Evolutionary conservation across 495 filamentous ascomycete species (phyloP), one percentile per base, ranked within the genome.

Genomic region (Achaetomiella virescens): DNA sequence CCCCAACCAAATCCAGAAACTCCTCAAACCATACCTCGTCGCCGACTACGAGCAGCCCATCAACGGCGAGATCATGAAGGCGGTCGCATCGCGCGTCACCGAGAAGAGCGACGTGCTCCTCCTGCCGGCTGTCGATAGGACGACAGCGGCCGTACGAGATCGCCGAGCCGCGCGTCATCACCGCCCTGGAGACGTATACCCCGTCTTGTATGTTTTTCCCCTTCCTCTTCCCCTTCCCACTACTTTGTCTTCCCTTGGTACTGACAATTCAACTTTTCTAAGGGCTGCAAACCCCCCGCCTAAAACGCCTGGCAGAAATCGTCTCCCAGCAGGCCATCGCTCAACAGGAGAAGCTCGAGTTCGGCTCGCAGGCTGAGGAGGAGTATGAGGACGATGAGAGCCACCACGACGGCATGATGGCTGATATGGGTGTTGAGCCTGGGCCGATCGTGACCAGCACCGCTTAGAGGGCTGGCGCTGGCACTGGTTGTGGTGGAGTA

Each of bases 41-140:
- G 95, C 95, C 20, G 95, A 99, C 73, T 99, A 99, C 70, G 95
- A 99, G 72, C 92, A 97, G 71, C 95, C 95, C 31, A 99, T 99
- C 70, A 97, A 99, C 58, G 92, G 92, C 65, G 95, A 99, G 65
- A 99, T 99, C 66, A 97, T 99, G 95, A 97, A 97, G 73, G 95
- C 95, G 15, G 95, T 99, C 36, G 95, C 95, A 8, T 96, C 90
- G 27, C 82, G 91, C 45, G 95, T 99, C 40, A 97, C 91, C 1
- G 95, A 99, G 75, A 97, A 99, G 85, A 92, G 89, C 65, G 92
- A 97, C 62, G 91, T 97, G 17, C 82, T 99, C 38, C 81, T 97
- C 33, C 77, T 99, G 48, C 84, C 87, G 33, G 90, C 95, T 33
- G 90, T 99, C 48, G 95, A 99, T 68, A 96, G 93, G 95, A 99